phyloP scores from a whole-genome alignment of 441 rosid species.

The Manihot esculenta region DNA sequence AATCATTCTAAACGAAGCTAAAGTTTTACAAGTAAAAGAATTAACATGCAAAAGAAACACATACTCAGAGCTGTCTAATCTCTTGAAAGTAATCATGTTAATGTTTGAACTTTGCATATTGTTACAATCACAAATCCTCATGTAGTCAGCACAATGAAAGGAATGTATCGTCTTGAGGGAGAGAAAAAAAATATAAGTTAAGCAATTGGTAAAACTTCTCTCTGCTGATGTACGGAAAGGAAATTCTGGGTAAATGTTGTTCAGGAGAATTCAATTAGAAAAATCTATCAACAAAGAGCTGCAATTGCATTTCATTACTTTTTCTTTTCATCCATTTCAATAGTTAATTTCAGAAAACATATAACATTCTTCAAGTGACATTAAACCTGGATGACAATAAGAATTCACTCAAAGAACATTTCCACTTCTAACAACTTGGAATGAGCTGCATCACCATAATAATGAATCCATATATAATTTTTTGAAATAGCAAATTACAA shows the following conservation, averaged over 20 bases:
- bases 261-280: not conserved
- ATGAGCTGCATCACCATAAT: too few relatives aligned
- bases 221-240: not conserved
- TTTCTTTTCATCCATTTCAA: not conserved
- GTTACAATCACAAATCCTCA: not conserved
- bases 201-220: too few relatives aligned
- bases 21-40: not conserved
- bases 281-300: too few relatives aligned
- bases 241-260: not conserved
- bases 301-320: not conserved
- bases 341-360: not conserved
- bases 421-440: too few relatives aligned
- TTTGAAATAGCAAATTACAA: not conserved
- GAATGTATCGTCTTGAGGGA: not conserved
- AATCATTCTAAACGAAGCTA: too few relatives aligned
- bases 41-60: not conserved
- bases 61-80: not conserved
- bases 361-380: not conserved
- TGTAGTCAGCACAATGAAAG: not conserved
- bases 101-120: not conserved
- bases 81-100: not conserved
- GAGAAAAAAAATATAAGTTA: too few relatives aligned
- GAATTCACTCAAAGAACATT: not conserved
- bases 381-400: not conserved
- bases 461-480: not conserved